Base-by-base conservation (phyloP, 2,329 filamentous ascomycete species). In the Talaromyces atroroseus region DNA sequence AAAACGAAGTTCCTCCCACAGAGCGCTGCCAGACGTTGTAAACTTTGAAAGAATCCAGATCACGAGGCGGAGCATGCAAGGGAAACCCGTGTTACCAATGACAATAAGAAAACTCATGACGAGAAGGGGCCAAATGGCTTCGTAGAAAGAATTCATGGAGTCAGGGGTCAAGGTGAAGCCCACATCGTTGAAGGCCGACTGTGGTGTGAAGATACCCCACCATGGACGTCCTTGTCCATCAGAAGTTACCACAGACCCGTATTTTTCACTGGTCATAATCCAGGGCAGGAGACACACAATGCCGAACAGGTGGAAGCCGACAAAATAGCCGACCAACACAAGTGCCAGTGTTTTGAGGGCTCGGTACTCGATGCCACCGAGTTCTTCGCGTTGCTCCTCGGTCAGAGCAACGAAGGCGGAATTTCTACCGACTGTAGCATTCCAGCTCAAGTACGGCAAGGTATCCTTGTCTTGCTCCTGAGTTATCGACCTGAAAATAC, bases 301-400 rank as follows among this genome's bases (percentile, higher is more conserved):
- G 0, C 87, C 90, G 3, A 96, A 77, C 1, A 92, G 64, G 65
- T 91, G 89, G 64, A 95, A 96, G 0, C 87, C 86, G 68, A 90
- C 82, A 66, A 88, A 96, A 72, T 97, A 99, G 7, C 75, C 76
- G 2, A 88, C 80, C 20, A 97, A 77, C 29, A 97, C 85, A 26
- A 90, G 69, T 1, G 89, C 89, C 49, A 99, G 75, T 2, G 90
- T 90, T 71, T 96, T 95, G 59, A 99, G 71, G 0, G 92, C 89
- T 5, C 94, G 87, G 67, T 99, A 99, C 71, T 99, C 94, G 61
- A 99, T 96, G 20, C 94, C 94, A 11, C 94, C 94, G 2, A 99
- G 76, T 71, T 99, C 94, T 68, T 99, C 92, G 62, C 94, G 84
- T 72, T 99, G 91, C 61, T 94, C 90, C 63, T 95, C 88, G 0